These are phyloP conservation scores for Penicillium waksmanii DNA, from an alignment of 495 filamentous ascomycete genomes.

Conservation along the genomic window DNA sequence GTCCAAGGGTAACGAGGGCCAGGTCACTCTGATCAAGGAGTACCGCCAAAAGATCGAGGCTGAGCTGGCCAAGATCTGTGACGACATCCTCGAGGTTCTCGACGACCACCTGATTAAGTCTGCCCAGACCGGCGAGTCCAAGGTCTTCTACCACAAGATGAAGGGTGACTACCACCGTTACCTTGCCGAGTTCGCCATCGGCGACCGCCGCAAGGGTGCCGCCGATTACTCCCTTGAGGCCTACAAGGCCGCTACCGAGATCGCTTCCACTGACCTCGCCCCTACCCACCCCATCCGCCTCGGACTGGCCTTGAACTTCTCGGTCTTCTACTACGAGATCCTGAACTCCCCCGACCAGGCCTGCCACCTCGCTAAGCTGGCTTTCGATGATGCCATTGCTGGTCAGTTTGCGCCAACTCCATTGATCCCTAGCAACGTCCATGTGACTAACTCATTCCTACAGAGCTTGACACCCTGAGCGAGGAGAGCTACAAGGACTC, in stretches of 20 bases:
- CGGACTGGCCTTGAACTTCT: conserved; percentile 98
- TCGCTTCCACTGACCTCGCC: conserved; percentile 95
- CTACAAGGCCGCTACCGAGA: conserved; percentile 97
- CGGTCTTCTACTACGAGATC: conserved; percentile 99
- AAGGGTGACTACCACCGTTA: conserved; percentile 99
- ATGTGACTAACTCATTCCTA: conserved; percentile 24
- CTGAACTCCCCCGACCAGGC: conserved; percentile 98
- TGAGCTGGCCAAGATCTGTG: conserved; percentile 98
- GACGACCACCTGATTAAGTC: conserved; percentile 96
- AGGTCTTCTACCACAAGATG: conserved; percentile 99
- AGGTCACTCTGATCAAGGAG: conserved; percentile 96
- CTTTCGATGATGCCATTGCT: conserved; percentile 98
- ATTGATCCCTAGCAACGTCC: background rate
- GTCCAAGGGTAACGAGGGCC: conserved; percentile 95
- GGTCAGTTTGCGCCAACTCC: conserved; percentile 57
- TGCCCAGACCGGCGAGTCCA: conserved; percentile 95
- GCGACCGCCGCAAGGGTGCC: conserved; percentile 96
- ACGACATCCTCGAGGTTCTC: conserved; percentile 96
- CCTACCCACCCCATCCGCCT: conserved; percentile 99
- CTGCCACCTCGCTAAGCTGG: conserved; percentile 99
- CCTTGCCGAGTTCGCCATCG: conserved; percentile 96
- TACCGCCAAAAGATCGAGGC: conserved; percentile 99
- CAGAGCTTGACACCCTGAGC: conserved; percentile 96
- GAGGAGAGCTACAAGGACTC: conserved; percentile 99
- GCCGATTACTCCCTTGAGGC: conserved; percentile 97